Evolutionary conservation across 164 flowering plant species (phyloP).

Genomic region (Vitis rupestris): DNA sequence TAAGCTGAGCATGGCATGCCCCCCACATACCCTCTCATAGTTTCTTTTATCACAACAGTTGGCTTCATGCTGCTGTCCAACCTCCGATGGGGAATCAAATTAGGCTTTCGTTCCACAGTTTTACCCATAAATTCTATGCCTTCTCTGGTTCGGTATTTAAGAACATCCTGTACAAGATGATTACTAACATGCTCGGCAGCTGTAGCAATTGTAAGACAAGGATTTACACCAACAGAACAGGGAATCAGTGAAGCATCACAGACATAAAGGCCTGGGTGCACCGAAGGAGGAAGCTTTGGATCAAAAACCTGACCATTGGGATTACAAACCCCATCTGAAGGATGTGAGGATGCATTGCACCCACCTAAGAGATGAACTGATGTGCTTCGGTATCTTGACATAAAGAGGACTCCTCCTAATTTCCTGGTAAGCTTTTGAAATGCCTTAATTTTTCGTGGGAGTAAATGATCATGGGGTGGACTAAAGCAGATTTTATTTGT

Average conservation of each 20-base stretch:
- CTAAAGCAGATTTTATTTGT: slow-evolving; percentile 37
- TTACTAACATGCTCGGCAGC: slow-evolving; percentile 51
- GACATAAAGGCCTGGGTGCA: slow-evolving; percentile 35
- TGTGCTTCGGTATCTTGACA: slow-evolving; percentile 54
- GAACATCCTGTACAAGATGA: slow-evolving; percentile 44
- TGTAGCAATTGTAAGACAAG: slow-evolving; percentile 53
- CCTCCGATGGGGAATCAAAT: not conserved
- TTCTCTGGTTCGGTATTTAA: slow-evolving; percentile 20
- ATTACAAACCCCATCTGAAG: slow-evolving; percentile 54
- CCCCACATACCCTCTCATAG: slow-evolving; percentile 49
- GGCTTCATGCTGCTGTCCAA: not conserved
- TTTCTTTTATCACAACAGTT: slow-evolving; percentile 36
- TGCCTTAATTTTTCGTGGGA: slow-evolving; percentile 43
- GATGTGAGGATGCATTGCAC: slow-evolving; percentile 51
- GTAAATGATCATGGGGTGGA: slow-evolving; percentile 47
- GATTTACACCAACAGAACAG: slow-evolving; percentile 34
- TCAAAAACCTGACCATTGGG: slow-evolving; percentile 54
- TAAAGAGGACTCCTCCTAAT: slow-evolving; percentile 56
- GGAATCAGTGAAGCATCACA: slow-evolving; percentile 47
- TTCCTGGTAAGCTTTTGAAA: slow-evolving; percentile 52
- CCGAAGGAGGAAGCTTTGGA: slow-evolving; percentile 12
- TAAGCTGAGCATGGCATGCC: slow-evolving; percentile 58
- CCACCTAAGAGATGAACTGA: slow-evolving; percentile 72
- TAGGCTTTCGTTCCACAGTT: slow-evolving; percentile 6
- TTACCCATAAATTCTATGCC: not conserved